phyloP scores from a whole-genome alignment of 345 rosid genomes.

The Lepidium didymum region DNA sequence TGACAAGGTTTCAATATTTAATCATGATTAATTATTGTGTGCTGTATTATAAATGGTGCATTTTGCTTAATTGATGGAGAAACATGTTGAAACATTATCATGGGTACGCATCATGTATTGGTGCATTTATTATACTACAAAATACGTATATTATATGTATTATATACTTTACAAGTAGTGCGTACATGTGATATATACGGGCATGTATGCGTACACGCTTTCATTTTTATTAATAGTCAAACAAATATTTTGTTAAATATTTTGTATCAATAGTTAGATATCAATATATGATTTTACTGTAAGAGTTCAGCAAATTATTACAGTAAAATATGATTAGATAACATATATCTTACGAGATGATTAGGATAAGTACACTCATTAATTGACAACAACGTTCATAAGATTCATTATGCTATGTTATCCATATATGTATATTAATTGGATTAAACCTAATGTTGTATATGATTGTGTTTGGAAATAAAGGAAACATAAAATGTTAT shows the following conservation, averaged over 20 bases:
- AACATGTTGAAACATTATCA: slow-evolving; percentile 9
- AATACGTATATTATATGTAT: neutral
- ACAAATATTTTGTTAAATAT: neutral
- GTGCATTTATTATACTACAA: neutral
- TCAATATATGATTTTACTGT: neutral
- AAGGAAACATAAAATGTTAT: too few relatives aligned
- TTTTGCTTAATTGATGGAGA: slow-evolving; percentile 9
- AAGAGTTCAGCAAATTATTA: neutral
- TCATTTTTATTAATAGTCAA: neutral
- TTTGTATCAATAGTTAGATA: neutral
- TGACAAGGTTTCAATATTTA: neutral
- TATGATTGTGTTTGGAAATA: too few relatives aligned
- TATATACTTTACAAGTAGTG: neutral
- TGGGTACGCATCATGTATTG: neutral
- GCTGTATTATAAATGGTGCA: slow-evolving; percentile 1
- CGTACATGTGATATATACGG: neutral
- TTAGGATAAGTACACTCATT: neutral
- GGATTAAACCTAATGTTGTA: too few relatives aligned
- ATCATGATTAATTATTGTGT: neutral
- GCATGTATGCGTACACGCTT: neutral
- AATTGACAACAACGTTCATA: neutral
- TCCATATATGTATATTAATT: neutral
- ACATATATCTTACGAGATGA: neutral
- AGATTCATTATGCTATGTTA: too few relatives aligned
- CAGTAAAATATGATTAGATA: too few relatives aligned